A percentile compares a stretch with the other conserved stretches of the same genome.
phyloP scores from a whole-genome alignment of 2,329 filamentous ascomycete genomes.

The Colletotrichum musae region DNA sequence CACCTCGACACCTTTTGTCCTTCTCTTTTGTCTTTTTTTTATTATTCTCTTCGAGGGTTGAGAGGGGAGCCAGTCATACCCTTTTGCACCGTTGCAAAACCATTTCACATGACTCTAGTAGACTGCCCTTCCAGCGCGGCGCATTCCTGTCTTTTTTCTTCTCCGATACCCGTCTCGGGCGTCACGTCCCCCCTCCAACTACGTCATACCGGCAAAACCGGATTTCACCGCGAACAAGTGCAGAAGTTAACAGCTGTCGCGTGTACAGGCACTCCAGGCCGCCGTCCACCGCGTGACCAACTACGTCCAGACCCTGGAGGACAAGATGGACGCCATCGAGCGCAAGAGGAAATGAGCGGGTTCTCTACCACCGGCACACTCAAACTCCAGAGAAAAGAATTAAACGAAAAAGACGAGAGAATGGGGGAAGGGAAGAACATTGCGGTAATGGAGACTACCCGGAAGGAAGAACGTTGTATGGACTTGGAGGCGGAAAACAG shows the following conservation, averaged over 20 bases:
- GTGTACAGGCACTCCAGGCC: conserved; percentile 81
- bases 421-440: neutral
- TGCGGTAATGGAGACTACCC: conserved; percentile 13
- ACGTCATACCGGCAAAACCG: neutral
- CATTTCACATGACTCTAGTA: conserved; percentile 1
- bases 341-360: conserved; percentile 74
- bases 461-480: neutral
- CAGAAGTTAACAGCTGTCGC: conserved; percentile 13
- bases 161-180: neutral
- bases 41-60: conserved; percentile 25
- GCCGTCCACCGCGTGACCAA: conserved; percentile 89
- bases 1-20: neutral
- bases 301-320: conserved; percentile 86
- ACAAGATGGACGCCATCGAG: conserved; percentile 78
- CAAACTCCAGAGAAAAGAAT: neutral
- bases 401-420: too few species aligned
- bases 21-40: conserved; percentile 36
- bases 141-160: neutral
- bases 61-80: conserved; percentile 1
- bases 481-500: conserved; percentile 19
- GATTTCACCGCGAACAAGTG: neutral
- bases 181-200: neutral
- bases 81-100: conserved; percentile 9
- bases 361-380: too few species aligned
- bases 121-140: conserved; percentile 26